phyloP scores from a whole-genome alignment of 306 rosid species.

The Rosa chinensis region DNA sequence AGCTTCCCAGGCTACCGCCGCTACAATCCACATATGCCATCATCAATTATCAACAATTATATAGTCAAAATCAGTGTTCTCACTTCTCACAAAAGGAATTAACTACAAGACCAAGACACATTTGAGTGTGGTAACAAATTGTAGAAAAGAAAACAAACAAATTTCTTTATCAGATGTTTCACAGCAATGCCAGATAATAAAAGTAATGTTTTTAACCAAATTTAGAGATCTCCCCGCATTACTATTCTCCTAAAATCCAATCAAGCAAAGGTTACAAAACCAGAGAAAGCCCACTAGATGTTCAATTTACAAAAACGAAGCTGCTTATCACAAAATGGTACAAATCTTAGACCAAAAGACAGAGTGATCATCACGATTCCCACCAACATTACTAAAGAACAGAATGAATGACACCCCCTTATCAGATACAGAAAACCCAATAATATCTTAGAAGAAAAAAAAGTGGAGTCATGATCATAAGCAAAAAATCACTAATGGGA shows the following conservation, averaged over 20 bases:
- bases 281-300: not conserved
- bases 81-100: not conserved
- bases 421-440: too few species aligned
- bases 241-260: not conserved
- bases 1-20: conserved; percentile 61
- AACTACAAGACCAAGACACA: not conserved
- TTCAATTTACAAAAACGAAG: too few species aligned
- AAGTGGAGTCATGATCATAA: too few species aligned
- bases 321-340: not conserved
- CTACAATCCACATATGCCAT: conserved; percentile 18
- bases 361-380: not conserved
- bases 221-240: not conserved
- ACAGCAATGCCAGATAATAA: not conserved
- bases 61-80: not conserved
- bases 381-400: not conserved
- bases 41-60: not conserved
- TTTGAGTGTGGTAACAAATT: not conserved
- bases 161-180: not conserved
- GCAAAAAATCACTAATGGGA: not conserved
- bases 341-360: not conserved
- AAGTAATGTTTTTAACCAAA: not conserved
- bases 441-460: not conserved
- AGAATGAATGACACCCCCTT: not conserved
- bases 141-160: not conserved
- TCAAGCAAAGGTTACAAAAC: not conserved